Base-by-base conservation (phyloP, 176 grass and related monocot genomes). In the Saccharum spontaneum region DNA sequence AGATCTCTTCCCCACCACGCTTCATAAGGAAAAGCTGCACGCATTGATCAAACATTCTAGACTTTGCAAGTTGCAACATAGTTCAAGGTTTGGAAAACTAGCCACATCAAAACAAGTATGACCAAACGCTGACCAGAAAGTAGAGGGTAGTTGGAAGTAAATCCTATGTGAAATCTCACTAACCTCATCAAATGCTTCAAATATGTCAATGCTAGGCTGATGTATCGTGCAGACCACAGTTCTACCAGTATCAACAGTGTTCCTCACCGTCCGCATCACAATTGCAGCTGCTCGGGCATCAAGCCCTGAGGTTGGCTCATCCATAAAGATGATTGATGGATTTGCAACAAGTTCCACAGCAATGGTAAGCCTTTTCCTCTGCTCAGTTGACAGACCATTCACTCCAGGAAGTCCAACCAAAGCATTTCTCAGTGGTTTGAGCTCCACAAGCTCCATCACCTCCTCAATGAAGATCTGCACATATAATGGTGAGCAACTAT, bases 141-240 rank as follows among this genome's bases (percentile, higher is more conserved):
- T 23, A 69, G 17, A 22, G 34, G 17, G 40, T 78, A 72, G 54
- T 2, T 78, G 45, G 52, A 31, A 83, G 36, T 75, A 75, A 75
- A 76, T 67, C 30, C 5, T 17, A 33, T 40, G 13, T 4, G 26
- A 85, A 46, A 41, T 66, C 34, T 55, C 50, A 55, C 50, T 67
- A 39, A 97, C 95, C 95, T 97, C 95, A 86, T 97, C 92, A 39
- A 97, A 97, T 41, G 94, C 88, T 97, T 97, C 94, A 89, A 97
- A 97, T 75, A 97, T 94, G 76, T 97, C 94, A 79, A 97, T 97
- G 82, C 94, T 97, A 57, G 94, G 94, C 26, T 97, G 94, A 87
- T 97, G 94, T 83, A 97, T 97, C 5, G 94, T 97, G 82, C 94
- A 97, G 38, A 97, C 91, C 26, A 97, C 94, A 75, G 94, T 97